Base-by-base conservation (phyloP, 1,284 basidiomycete species). In the Pascua guehoae region DNA sequence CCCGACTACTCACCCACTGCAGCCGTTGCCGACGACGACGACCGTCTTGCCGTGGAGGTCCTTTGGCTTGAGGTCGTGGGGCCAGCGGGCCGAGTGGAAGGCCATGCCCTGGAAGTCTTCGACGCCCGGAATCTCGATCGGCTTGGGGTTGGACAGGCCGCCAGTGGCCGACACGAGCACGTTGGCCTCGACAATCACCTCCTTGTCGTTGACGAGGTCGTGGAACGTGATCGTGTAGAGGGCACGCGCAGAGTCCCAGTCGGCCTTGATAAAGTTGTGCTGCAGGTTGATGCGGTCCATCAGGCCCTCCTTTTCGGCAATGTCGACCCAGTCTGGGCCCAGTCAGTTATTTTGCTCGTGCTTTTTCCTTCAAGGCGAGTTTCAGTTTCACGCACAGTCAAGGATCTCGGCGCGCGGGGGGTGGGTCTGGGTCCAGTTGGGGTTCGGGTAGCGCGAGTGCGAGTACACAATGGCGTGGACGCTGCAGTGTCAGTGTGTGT, bases 11-110 rank as follows among this genome's bases (percentile, higher is more conserved):
- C 41, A 57, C 55, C 58, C 58, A 15, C 54, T 57, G 54, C 60
- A 62, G 15, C 57, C 62, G 52, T 52, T 56, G 15, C 65, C 61
- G 47, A 66, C 51, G 53, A 66, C 45, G 40, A 56, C 57, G 47
- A 63, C 57, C 15, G 47, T 56, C 41, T 52, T 57, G 42, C 58
- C 64, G 17, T 51, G 58, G 18, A 69, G 54, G 24, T 55, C 51
- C 36, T 54, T 49, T 43, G 36, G 7, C 2, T 43, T 17, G 40
- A 69, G 56, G 39, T 65, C 65, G 10, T 59, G 52, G 11, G 67
- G 67, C 67, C 67, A 69, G 32, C 58, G 59, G 15, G 57, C 59
- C 12, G 65, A 56, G 51, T 69, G 67, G n/a, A 69, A 43, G 4
- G 64, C 57, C 16, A 43, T 24, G 42, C 67, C 67, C 50, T 62